Base-by-base conservation (phyloP, 768 basidiomycete genomes). In the Pleurotus tuber-regium region DNA sequence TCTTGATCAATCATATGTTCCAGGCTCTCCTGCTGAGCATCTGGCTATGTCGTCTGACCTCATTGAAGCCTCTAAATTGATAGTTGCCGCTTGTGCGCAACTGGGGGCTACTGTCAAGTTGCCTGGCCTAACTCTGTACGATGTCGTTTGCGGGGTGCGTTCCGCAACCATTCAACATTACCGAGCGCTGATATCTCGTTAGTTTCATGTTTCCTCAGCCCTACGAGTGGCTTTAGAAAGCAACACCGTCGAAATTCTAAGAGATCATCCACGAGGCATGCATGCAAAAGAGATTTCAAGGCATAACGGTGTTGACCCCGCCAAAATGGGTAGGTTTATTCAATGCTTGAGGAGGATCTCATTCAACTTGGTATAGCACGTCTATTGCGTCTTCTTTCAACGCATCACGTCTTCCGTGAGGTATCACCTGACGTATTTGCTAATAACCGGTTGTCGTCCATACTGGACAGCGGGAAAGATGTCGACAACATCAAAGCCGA, bases 351-450 rank as follows among this genome's bases (percentile, higher is more conserved):
- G 14, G 5, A 38, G 18, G 8, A 39, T 19, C 25, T 28, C 24
- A 28, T 30, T 43, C 28, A 43, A 43, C 2, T 26, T 30, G 4
- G 14, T 50, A 16, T 31, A 73, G 69, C 61, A 8, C 70, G 69
- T 3, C 40, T 67, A 43, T 62, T 74, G 6, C 64, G 72, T 7
- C 55, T 63, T 28, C 66, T 73, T 18, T 64, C 70, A 8, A 66
- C 68, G 0, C 59, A 63, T 30, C 68, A 72, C 52, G 59, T 73
- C 53, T 73, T 73, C 60, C 30, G 24, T 23, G 73, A 74, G 48
- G 54, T 67, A 29, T 52, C 54, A 1, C 66, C 68, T 4, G 57
- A 70, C 51, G 63, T 67, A 2, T 74, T 68, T 43, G 55, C 63
- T 7, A 66, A 70, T 52, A 74, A 72, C 55, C 64, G 66, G 14